phyloP scores from a whole-genome alignment of 2,329 filamentous ascomycete species.

The Cladophialophora chaetospira region DNA sequence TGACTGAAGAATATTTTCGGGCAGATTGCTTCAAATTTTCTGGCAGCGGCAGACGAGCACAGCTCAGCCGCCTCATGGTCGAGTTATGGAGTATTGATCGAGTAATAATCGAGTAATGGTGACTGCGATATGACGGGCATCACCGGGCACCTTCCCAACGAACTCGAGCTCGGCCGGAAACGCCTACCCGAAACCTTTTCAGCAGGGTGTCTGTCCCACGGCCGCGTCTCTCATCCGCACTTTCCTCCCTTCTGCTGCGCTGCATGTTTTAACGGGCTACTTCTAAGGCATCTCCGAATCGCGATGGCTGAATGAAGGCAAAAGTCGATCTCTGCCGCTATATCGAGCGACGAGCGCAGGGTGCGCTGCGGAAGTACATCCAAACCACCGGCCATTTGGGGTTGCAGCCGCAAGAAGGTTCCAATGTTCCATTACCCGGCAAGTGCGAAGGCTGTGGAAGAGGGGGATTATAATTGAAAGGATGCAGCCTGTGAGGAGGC shows the following conservation, averaged over 20 bases:
- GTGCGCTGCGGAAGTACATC: conserved; percentile 2
- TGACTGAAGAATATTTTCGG: not conserved
- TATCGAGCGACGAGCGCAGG: not conserved
- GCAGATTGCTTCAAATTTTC: not conserved
- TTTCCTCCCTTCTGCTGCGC: too few species aligned
- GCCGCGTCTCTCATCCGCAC: too few species aligned
- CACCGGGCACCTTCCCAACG: too few species aligned
- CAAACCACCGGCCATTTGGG: not conserved
- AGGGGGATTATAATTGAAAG: conserved; percentile 6
- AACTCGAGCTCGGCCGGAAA: too few species aligned
- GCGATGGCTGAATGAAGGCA: not conserved
- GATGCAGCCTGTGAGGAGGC: conserved; percentile 26
- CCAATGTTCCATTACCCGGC: not conserved
- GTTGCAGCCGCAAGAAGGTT: not conserved
- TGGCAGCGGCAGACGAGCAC: not conserved
- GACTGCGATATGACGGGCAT: too few species aligned
- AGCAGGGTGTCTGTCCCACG: too few species aligned
- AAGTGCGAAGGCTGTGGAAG: conserved; percentile 2
- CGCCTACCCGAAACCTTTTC: too few species aligned
- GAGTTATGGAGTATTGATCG: too few species aligned
- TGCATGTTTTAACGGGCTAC: not conserved
- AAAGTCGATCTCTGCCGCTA: not conserved
- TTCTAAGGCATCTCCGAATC: not conserved
- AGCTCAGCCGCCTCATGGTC: not conserved
- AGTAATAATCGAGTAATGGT: too few species aligned